These are phyloP conservation scores for Spizellomyces punctatus DNA, from an alignment of 192 early-diverging fungal genomes.

Conservation along the genomic window DNA sequence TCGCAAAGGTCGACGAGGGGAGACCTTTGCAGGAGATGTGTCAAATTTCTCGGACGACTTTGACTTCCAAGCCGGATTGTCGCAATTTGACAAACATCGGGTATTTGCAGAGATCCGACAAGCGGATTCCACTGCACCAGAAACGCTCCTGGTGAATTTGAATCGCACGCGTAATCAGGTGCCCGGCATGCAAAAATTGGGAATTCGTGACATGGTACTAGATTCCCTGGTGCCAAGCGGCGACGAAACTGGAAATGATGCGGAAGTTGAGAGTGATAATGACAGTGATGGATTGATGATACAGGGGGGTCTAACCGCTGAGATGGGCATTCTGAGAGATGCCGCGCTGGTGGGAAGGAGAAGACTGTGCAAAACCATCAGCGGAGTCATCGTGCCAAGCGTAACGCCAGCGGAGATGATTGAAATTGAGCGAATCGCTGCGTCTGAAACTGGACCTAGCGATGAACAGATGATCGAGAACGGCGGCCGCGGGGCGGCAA, in stretches of 20 bases:
- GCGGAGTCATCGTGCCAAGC: constrained; percentile 58
- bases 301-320: background rate
- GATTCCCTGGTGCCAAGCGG: constrained; percentile 45
- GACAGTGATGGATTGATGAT: constrained; percentile 37
- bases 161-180: constrained; percentile 51
- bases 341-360: background rate
- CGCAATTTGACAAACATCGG: constrained; percentile 64
- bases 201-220: constrained; percentile 69
- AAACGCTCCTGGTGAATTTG: constrained; percentile 69
- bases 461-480: constrained; percentile 79
- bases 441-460: constrained; percentile 65
- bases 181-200: constrained; percentile 47
- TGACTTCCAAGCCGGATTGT: constrained; percentile 49
- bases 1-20: background rate
- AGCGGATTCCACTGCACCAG: constrained; percentile 69
- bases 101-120: constrained; percentile 71
- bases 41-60: constrained; percentile 41
- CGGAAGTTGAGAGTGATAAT: constrained; percentile 47
- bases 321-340: constrained; percentile 22
- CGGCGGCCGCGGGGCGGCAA: constrained; percentile 71
- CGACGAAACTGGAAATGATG: constrained; percentile 54
- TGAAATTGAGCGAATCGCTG: constrained; percentile 63
- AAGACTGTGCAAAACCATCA: constrained; percentile 13
- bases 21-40: constrained; percentile 24
- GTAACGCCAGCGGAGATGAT: constrained; percentile 67